Conservation (phyloP, 768 basidiomycete genomes). For the Leccinum subgranulosum region DNA sequence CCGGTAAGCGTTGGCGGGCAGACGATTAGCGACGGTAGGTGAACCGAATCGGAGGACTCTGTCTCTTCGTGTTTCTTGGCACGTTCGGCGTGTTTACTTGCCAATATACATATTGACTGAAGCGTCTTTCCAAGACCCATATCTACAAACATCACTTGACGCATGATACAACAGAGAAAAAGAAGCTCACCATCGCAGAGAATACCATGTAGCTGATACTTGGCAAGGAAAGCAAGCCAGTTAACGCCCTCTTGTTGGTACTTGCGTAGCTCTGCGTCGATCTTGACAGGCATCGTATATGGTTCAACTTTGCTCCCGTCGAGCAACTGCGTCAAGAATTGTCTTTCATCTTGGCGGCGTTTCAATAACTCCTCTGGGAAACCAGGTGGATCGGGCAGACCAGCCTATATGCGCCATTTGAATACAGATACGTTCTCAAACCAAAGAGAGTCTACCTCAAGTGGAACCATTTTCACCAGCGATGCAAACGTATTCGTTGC, state of each 20-base stretch:
- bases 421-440: not conserved
- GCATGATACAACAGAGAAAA: constrained; percentile 13
- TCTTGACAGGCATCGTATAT: constrained; percentile 78
- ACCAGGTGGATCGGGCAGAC: constrained; percentile 92
- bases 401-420: constrained; percentile 54
- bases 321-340: constrained; percentile 89
- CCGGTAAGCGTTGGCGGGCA: constrained; percentile 98
- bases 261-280: constrained; percentile 93
- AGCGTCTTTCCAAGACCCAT: constrained; percentile 99
- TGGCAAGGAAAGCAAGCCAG: constrained; percentile 97
- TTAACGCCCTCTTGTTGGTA: constrained; percentile 99
- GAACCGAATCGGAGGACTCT: constrained; percentile 70
- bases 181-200: constrained; percentile 83
- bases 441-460: constrained; percentile 61
- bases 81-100: constrained; percentile 91
- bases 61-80: constrained; percentile 63
- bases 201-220: constrained; percentile 96
- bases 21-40: constrained; percentile 90
- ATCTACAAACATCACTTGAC: constrained; percentile 47
- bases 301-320: constrained; percentile 94
- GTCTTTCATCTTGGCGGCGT: constrained; percentile 82
- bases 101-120: constrained; percentile 95
- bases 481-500: constrained; percentile 98
- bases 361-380: constrained; percentile 87
- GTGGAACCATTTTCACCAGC: constrained; percentile 95